Evolutionary conservation across 73 alveolate species (phyloP).

Genomic region (Diophrys sp.): DNA sequence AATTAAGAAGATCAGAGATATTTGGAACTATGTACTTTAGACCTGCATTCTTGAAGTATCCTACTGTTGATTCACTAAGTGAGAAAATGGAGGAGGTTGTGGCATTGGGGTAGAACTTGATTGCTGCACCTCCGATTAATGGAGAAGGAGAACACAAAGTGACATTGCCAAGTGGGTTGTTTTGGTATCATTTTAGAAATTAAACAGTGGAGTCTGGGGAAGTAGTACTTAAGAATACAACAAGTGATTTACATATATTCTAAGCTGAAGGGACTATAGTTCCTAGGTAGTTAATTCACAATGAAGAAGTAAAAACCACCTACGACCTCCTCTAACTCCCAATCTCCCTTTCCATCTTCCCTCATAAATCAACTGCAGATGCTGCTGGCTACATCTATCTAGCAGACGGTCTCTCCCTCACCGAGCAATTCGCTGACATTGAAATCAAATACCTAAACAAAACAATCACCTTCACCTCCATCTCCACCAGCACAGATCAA

Average conservation of each 20-base stretch:
- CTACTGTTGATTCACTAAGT: neutral
- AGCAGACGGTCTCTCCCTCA: neutral
- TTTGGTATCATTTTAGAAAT: neutral
- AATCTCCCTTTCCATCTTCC: constrained; percentile 1
- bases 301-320: neutral
- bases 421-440: neutral
- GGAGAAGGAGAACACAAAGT: neutral
- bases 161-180: neutral
- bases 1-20: neutral
- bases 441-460: constrained; percentile 7
- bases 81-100: neutral
- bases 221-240: too few species aligned
- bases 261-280: too few species aligned
- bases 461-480: neutral
- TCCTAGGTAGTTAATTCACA: too few species aligned
- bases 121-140: neutral
- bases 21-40: constrained; percentile 2
- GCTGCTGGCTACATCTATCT: constrained; percentile 11
- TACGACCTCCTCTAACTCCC: constrained; percentile 2
- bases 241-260: too few species aligned
- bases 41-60: constrained; percentile 13
- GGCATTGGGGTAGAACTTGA: neutral
- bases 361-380: neutral
- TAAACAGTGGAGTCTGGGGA: too few species aligned
- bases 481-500: too few species aligned